phyloP scores from a whole-genome alignment of 768 basidiomycete genomes.

The Leccinellum luteum region DNA sequence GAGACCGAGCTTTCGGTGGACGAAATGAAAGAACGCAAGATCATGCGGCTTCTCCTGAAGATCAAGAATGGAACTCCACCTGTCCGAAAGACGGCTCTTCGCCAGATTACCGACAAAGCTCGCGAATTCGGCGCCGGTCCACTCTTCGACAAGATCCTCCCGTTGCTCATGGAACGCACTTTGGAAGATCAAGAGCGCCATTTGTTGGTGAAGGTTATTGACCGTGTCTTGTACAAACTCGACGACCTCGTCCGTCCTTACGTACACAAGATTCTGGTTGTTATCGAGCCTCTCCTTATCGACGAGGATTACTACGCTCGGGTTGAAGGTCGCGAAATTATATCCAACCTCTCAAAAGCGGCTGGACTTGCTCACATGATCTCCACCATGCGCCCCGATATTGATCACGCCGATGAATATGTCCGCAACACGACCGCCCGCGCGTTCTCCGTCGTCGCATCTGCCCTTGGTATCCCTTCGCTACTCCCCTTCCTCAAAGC shows the following conservation, averaged over 20 bases:
- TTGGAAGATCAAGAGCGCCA: slow-evolving; percentile 99
- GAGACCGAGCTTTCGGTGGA: slow-evolving; percentile 91
- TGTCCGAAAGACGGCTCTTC: slow-evolving; percentile 93
- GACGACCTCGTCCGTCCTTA: slow-evolving; percentile 99
- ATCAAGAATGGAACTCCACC: slow-evolving; percentile 99
- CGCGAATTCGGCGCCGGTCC: slow-evolving; percentile 98
- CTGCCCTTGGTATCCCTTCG: slow-evolving; percentile 96
- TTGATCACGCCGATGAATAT: slow-evolving; percentile 99
- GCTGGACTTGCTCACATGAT: slow-evolving; percentile 99
- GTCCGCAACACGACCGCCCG: slow-evolving; percentile 98
- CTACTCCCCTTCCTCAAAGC: slow-evolving; percentile 98
- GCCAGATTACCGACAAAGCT: slow-evolving; percentile 99
- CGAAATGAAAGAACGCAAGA: slow-evolving; percentile 99
- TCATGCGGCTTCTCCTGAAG: slow-evolving; percentile 95
- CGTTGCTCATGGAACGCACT: slow-evolving; percentile 95
- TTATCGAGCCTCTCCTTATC: slow-evolving; percentile 97
- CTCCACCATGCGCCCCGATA: slow-evolving; percentile 99
- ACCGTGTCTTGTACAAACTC: slow-evolving; percentile 96
- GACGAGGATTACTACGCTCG: slow-evolving; percentile 97
- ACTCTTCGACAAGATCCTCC: slow-evolving; percentile 96
- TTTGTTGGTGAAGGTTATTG: slow-evolving; percentile 97
- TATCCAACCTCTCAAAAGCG: slow-evolving; percentile 97
- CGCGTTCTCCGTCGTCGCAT: slow-evolving; percentile 98
- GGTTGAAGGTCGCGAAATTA: slow-evolving; percentile 98
- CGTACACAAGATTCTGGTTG: slow-evolving; percentile 98